Evolutionary conservation across 2,329 filamentous ascomycete genomes (phyloP), one percentile per base, ranked within the genome.

Genomic region (Volutella citrinella): DNA sequence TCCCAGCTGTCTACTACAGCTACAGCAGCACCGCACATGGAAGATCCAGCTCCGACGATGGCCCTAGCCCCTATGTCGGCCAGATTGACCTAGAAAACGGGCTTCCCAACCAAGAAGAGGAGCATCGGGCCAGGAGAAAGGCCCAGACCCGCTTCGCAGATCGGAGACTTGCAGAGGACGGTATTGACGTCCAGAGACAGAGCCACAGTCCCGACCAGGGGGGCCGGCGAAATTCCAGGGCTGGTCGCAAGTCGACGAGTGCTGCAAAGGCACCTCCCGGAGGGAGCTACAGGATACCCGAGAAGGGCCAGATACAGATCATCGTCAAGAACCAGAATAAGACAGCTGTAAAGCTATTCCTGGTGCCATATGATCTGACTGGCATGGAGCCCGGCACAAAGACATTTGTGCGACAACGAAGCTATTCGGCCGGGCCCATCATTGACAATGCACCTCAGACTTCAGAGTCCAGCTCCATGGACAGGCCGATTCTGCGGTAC

Each of bases 291-390:
- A 83, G 93, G 26, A 95, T 98, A 33, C 93, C 93, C 1, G 83
- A 93, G 54, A 85, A 90, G 59, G 93, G 93, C 0, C 93, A 97
- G 61, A 70, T 98, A 11, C 93, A 98, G 53, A 95, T 98, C 45
- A 84, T 98, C 42, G 87, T 98, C 59, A 97, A 97, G 60, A 98
- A 97, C 52, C 91, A 90, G 12, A 95, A 97, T 66, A 97, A 97
- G 58, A 97, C 93, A 5, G 93, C 93, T 2, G 91, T 97, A 34
- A 97, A 98, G 60, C 70, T 98, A 1, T 97, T 97, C 50, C 72
- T 97, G 16, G 80, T 98, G 4, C 93, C 91, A 0, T 98, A 97
- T 51, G 89, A 97, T 56, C 70, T 98, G 2, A 75, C 80, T 2
- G 91, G 88, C 32, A 98, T 98, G 91, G 84, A 93, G 42, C 78